phyloP scores from a whole-genome alignment of 2,329 filamentous ascomycete species.

The Fusarium dlaminii region DNA sequence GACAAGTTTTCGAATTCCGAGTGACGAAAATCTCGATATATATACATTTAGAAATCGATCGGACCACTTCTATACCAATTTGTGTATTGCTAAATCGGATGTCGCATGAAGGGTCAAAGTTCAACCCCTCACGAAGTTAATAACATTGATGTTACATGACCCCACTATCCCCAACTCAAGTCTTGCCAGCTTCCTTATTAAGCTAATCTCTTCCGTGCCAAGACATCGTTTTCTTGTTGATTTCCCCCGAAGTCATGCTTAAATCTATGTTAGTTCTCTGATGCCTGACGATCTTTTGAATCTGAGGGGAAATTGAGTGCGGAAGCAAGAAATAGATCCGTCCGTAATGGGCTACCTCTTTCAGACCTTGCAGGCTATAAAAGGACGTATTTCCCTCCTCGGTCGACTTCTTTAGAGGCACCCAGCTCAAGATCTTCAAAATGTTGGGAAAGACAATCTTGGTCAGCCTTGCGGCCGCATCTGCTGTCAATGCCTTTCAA shows the following conservation, averaged over 20 bases:
- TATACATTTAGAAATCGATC: fast-evolving
- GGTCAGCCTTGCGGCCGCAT: neutral
- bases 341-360: neutral
- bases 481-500: slow-evolving; percentile 10
- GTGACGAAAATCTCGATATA: neutral
- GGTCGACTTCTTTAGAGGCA: too few species aligned
- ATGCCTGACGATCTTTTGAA: neutral
- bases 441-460: slow-evolving; percentile 7
- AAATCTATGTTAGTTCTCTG: neutral
- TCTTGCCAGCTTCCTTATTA: slow-evolving; percentile 27
- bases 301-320: neutral
- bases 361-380: slow-evolving; percentile 1
- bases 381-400: neutral
- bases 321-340: slow-evolving; percentile 27
- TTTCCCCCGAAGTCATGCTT: slow-evolving; percentile 9
- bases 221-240: slow-evolving; percentile 5
- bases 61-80: neutral
- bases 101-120: neutral
- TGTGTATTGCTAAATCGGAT: fast-evolving
- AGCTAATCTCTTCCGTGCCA: slow-evolving; percentile 27
- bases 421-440: too few species aligned
- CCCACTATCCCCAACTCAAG: slow-evolving; percentile 1
- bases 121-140: slow-evolving; percentile 11
- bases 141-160: slow-evolving; percentile 7
- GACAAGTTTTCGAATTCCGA: fast-evolving